A percentile compares a stretch with the other conserved stretches of the same genome.
Conservation (phyloP, 805 yeast genomes). For the Scheffersomyces lignosus region DNA sequence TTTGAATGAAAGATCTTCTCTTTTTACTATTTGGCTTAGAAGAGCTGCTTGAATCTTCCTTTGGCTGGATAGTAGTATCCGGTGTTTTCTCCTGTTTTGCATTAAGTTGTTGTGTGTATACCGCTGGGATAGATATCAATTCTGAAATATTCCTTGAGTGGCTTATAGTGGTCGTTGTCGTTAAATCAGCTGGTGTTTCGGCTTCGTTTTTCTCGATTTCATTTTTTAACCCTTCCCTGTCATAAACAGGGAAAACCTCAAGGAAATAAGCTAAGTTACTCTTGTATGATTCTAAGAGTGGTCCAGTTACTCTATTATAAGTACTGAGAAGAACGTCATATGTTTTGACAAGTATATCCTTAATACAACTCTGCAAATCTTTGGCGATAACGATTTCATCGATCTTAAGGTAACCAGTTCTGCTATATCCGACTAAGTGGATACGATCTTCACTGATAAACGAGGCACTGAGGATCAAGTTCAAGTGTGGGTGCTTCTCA, state of each 20-base stretch:
- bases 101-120: no score
- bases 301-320: constrained; percentile 17
- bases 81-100: no score
- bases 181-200: not conserved
- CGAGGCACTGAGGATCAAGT: constrained; percentile 48
- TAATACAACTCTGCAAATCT: constrained; percentile 20
- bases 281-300: constrained; percentile 18
- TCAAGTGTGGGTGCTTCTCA: constrained; percentile 27
- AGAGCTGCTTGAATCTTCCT: no score
- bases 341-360: constrained; percentile 20
- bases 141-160: no score
- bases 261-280: constrained; percentile 15
- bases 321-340: constrained; percentile 24
- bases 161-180: no score
- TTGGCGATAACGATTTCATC: constrained; percentile 21
- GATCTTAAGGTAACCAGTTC: constrained; percentile 14
- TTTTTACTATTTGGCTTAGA: constrained; percentile 1
- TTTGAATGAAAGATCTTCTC: constrained; percentile 9
- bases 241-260: constrained; percentile 5
- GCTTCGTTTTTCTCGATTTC: constrained; percentile 1
- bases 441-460: constrained; percentile 11
- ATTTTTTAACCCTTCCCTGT: constrained; percentile 2
- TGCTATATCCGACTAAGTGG: constrained; percentile 16
- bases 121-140: no score
- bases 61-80: no score